A percentile compares a stretch with the other conserved stretches of the same genome.
Evolutionary conservation across 139 green algal species (phyloP).

Genomic region (Microglena sp.): DNA sequence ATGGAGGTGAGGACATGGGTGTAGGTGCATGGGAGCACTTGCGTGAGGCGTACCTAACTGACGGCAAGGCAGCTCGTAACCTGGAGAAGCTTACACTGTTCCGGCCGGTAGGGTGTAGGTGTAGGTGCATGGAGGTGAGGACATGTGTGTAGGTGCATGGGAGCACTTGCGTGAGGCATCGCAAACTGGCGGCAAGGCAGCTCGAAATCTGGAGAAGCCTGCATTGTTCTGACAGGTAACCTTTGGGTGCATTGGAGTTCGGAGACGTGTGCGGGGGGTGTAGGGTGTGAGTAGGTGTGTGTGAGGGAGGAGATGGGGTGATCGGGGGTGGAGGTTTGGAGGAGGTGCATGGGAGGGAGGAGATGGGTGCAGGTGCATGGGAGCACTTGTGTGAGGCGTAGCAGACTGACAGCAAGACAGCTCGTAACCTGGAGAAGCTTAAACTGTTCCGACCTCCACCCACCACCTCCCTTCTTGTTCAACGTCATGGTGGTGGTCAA

Average conservation of each 20-base stretch:
- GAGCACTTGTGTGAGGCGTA: too few species aligned
- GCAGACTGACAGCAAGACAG: too few species aligned
- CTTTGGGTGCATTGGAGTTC: too few species aligned
- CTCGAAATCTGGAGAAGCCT: slow-evolving; percentile 75
- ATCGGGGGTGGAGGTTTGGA: too few species aligned
- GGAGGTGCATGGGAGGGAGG: too few species aligned
- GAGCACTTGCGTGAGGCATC: slow-evolving; percentile 26
- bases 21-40: background rate
- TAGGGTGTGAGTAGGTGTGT: too few species aligned
- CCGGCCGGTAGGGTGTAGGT: slow-evolving; percentile 20
- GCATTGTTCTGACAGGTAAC: slow-evolving; percentile 89
- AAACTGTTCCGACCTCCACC: too few species aligned
- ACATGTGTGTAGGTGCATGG: background rate
- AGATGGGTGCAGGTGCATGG: too few species aligned
- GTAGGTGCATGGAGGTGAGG: background rate
- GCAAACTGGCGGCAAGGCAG: slow-evolving; percentile 52
- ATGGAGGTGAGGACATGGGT: background rate
- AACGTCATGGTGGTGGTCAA: slow-evolving; percentile 50
- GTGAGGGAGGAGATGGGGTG: too few species aligned
- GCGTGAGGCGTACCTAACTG: slow-evolving; percentile 32
- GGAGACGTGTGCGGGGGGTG: too few species aligned
- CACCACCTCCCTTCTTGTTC: too few species aligned
- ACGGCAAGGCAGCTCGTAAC: slow-evolving; percentile 63
- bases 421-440: too few species aligned
- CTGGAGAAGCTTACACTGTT: slow-evolving; percentile 88